Base-by-base conservation (phyloP, 768 basidiomycete genomes). In the Pleurotus eryngii region DNA sequence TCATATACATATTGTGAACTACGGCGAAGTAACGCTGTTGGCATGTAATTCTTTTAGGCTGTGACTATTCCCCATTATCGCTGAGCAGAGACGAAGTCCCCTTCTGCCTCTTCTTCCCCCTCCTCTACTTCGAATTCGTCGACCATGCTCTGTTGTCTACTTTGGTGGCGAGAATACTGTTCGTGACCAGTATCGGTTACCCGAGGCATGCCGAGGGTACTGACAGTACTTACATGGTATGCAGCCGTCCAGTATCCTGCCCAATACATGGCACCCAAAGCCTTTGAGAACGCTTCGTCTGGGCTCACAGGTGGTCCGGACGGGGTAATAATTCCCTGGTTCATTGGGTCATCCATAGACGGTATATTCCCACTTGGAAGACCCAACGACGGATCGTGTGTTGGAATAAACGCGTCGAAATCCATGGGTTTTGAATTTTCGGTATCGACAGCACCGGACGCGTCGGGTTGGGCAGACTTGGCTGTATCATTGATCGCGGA, bases 221-320 rank as follows among this genome's bases (percentile, higher is more conserved):
- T 15, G 9, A 14, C n/a, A 55, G 35, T 17, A 76, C 83, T 49
- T 63, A 89, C 90, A 67, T 92, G 86, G 65, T 92, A 92, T 47
- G 91, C 79, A 1, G 90, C 90, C 2, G 89, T 90, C 90, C 90
- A 93, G 68, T 92, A 93, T 17, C 90, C 91, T 20, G 79, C 77
- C 90, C 91, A 92, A 68, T 92, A 93, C 84, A 88, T 91, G 15
- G 91, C 89, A 27, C 78, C 80, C 64, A 91, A 62, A 4, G 90
- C 91, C 48, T 84, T 83, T 22, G 78, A 75, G 69, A 92, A 92
- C 1, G 89, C 89, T 63, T 92, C 88, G 60, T 92, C 89, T 62
- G 81, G 83, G 60, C 76, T 79, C 15, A 84, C 81, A 68, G 74
- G 72, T 2, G 67, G 61, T 6, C 71, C 76, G 5, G 71, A 61